A percentile compares a stretch with the other conserved stretches of the same genome.
Conservation (phyloP, 2,329 filamentous ascomycete genomes). For the Catunica adiposa region DNA sequence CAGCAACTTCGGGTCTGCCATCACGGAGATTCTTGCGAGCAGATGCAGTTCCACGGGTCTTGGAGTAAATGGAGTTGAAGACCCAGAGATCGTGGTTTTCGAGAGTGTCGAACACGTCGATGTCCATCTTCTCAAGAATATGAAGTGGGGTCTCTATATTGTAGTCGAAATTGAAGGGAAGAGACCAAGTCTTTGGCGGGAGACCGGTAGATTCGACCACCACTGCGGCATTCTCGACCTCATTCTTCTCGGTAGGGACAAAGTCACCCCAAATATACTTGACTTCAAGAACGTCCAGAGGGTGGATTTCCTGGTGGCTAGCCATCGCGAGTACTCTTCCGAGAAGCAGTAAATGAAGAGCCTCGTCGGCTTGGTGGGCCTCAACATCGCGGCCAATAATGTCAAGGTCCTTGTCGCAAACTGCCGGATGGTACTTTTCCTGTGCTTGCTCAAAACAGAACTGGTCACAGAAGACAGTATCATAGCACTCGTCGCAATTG, state of each 20-base stretch:
- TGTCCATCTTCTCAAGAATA: slow-evolving; percentile 68
- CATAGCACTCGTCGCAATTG: slow-evolving; percentile 43
- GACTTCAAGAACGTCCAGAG: slow-evolving; percentile 45
- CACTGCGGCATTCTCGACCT: slow-evolving; percentile 1
- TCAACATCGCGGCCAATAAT: slow-evolving; percentile 48
- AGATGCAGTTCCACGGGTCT: slow-evolving; percentile 84
- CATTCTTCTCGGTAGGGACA: slow-evolving; percentile 32
- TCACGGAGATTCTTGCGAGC: slow-evolving; percentile 62
- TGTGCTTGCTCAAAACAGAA: slow-evolving; percentile 42
- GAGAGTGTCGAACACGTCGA: slow-evolving; percentile 51
- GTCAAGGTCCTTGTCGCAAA: slow-evolving; percentile 51
- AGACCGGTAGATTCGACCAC: slow-evolving; percentile 8
- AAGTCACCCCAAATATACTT: slow-evolving; percentile 58
- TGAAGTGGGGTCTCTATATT: slow-evolving; percentile 62
- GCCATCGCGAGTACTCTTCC: slow-evolving; percentile 47
- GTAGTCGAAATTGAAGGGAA: slow-evolving; percentile 63
- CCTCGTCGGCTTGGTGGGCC: slow-evolving; percentile 40
- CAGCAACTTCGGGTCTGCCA: slow-evolving; percentile 75
- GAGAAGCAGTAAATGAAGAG: slow-evolving; percentile 46
- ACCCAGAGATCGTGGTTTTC: slow-evolving; percentile 58
- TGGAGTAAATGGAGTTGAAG: slow-evolving; percentile 79
- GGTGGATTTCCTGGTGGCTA: slow-evolving; percentile 41
- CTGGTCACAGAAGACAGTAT: slow-evolving; percentile 49
- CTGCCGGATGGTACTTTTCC: slow-evolving; percentile 44
- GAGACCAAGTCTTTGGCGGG: slow-evolving; percentile 45